Percentiles rank a stretch among this genome's conserved stretches.
Evolutionary conservation across 768 basidiomycete genomes (phyloP).

Genomic region (Trametes elegans): DNA sequence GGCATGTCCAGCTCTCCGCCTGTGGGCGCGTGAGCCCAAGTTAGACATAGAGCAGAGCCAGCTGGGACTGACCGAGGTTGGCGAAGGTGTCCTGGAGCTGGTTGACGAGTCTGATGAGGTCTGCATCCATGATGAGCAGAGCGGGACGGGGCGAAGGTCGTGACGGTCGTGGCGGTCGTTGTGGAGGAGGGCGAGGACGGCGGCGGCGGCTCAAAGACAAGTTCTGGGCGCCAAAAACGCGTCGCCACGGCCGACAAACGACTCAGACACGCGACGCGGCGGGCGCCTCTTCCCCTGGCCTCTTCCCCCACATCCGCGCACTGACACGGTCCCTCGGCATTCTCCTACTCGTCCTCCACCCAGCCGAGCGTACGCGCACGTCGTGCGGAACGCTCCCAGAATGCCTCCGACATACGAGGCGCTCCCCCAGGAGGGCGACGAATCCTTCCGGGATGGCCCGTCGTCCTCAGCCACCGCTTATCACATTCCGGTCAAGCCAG

Average conservation of each 20-base stretch:
- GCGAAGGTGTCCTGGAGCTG: conserved; percentile 91
- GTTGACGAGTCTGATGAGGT: conserved; percentile 93
- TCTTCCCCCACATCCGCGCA: not conserved
- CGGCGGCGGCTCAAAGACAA: not conserved
- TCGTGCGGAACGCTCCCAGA: not conserved
- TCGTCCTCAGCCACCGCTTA: conserved; percentile 1
- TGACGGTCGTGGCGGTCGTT: conserved; percentile 17
- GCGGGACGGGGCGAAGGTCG: not conserved
- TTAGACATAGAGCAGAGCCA: conserved; percentile 14
- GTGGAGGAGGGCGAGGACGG: not conserved
- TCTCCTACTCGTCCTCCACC: not conserved
- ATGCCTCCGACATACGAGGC: conserved; percentile 12
- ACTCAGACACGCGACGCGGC: conserved; percentile 13
- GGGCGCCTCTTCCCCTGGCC: not conserved
- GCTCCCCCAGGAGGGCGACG: conserved; percentile 12
- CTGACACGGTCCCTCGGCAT: not conserved
- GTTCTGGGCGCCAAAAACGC: conserved; percentile 16
- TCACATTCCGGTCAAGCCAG: conserved; percentile 20
- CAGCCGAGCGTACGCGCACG: conserved; percentile 2
- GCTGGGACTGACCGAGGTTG: conserved; percentile 71
- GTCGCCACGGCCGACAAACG: conserved; percentile 20
- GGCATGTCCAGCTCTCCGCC: conserved; percentile 93
- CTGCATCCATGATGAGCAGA: conserved; percentile 72
- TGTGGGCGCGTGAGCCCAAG: conserved; percentile 29
- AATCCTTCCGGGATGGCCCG: not conserved